Evolutionary conservation across 257 asterid species (phyloP).

Genomic region (Echites panduratus): DNA sequence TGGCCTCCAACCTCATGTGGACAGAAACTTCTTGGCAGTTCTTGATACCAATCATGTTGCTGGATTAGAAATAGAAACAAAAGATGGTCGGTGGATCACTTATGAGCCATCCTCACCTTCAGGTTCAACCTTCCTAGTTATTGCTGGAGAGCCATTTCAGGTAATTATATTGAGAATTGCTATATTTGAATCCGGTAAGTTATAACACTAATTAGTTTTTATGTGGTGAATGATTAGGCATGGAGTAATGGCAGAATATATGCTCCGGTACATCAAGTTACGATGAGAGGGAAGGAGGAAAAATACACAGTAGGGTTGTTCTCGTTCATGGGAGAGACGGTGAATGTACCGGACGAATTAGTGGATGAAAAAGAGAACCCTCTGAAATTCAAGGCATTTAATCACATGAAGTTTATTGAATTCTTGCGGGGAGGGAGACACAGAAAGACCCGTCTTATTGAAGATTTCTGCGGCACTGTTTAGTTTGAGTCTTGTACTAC

Average conservation of each 20-base stretch:
- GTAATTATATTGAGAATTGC: slow-evolving; percentile 13
- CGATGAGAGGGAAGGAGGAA: slow-evolving; percentile 33
- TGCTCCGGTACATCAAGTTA: slow-evolving; percentile 56
- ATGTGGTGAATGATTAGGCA: slow-evolving; percentile 27
- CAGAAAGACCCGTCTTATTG: no score
- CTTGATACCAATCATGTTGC: slow-evolving; percentile 50
- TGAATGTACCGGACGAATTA: slow-evolving; percentile 51
- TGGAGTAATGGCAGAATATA: slow-evolving; percentile 74
- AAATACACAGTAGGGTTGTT: slow-evolving; percentile 51
- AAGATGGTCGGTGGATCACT: slow-evolving; percentile 55
- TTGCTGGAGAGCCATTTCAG: slow-evolving; percentile 74
- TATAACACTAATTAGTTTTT: no score
- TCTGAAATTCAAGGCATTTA: slow-evolving; percentile 40
- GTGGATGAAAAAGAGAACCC: slow-evolving; percentile 54
- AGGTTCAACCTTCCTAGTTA: slow-evolving; percentile 47
- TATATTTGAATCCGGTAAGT: no score
- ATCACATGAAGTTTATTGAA: slow-evolving; percentile 48
- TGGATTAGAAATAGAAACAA: slow-evolving; percentile 56
- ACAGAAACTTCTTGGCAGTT: slow-evolving; percentile 61
- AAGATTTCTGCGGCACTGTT: no score
- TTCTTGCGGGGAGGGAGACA: no score
- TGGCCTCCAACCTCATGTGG: slow-evolving; percentile 65
- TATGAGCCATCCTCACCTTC: slow-evolving; percentile 37
- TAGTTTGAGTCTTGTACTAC: no score
- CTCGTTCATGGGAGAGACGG: slow-evolving; percentile 51